Percentiles rank a stretch among this genome's conserved stretches.
These are phyloP conservation scores for Ceratocystis huliohia DNA, from an alignment of 2,329 filamentous ascomycete genomes.

Conservation along the genomic window DNA sequence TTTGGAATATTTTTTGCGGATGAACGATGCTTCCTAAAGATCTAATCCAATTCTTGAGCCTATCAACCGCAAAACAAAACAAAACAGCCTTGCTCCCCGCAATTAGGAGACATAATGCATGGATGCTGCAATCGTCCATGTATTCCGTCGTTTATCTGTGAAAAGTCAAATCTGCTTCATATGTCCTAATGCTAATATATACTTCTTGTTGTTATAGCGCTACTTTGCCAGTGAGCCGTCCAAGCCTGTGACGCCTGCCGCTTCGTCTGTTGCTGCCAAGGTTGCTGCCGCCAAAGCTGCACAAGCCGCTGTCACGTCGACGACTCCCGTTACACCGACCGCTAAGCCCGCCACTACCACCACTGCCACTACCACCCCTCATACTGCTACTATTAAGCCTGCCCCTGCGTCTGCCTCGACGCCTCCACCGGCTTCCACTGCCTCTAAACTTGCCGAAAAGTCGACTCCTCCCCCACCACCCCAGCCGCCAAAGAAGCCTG, in stretches of 20 bases:
- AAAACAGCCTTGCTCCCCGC: background rate
- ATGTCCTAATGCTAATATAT: slow-evolving; percentile 7
- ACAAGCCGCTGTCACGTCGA: slow-evolving; percentile 26
- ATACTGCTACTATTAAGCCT: slow-evolving; percentile 12
- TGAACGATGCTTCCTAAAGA: background rate
- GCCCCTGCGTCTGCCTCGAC: background rate
- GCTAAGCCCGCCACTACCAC: slow-evolving; percentile 23
- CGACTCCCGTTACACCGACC: slow-evolving; percentile 17
- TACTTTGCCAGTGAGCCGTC: slow-evolving; percentile 40
- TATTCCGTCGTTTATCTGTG: background rate
- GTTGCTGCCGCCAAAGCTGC: slow-evolving; percentile 25
- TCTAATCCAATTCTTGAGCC: background rate
- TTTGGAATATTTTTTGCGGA: background rate
- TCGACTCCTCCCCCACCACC: slow-evolving; percentile 27
- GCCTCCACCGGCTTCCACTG: slow-evolving; percentile 29
- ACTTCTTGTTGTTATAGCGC: slow-evolving; percentile 33
- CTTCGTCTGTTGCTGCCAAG: slow-evolving; percentile 33
- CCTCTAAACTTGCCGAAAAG: background rate
- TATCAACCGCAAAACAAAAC: background rate
- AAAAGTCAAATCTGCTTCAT: background rate
- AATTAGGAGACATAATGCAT: background rate
- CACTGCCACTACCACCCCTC: background rate
- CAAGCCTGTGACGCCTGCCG: slow-evolving; percentile 32
- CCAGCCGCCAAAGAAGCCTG: slow-evolving; percentile 42
- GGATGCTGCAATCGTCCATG: background rate